These are phyloP conservation scores for Vaccinium corymbosum DNA, from an alignment of 148 eudicot genomes.

Conservation along the genomic window DNA sequence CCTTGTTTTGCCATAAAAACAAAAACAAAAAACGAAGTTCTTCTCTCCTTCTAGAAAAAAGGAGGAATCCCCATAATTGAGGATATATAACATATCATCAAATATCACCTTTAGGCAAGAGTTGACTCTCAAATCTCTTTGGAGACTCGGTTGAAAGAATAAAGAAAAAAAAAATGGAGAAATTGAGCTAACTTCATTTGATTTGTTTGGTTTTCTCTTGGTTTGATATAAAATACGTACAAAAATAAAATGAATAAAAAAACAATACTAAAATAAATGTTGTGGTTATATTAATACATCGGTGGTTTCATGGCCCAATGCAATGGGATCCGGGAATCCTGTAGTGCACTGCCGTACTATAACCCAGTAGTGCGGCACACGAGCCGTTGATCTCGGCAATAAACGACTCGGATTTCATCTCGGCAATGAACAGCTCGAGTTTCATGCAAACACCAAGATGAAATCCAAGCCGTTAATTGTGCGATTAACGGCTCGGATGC, in stretches of 20 bases:
- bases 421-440: too few species aligned
- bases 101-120: not conserved
- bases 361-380: too few species aligned
- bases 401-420: too few species aligned
- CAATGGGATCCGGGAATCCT: too few species aligned
- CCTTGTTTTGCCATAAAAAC: too few species aligned
- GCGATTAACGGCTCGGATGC: too few species aligned
- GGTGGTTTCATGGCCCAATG: not conserved
- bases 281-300: not conserved
- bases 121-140: not conserved
- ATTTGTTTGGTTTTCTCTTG: not conserved
- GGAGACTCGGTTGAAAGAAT: not conserved
- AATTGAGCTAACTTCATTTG: not conserved
- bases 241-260: not conserved
- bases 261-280: not conserved
- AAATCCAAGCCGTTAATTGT: too few species aligned
- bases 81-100: not conserved
- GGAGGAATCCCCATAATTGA: not conserved
- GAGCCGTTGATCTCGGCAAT: too few species aligned
- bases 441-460: too few species aligned
- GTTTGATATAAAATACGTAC: not conserved
- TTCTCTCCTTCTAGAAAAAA: not conserved
- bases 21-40: too few species aligned
- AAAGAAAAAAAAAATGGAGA: not conserved
- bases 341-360: too few species aligned